Conservation (phyloP, 306 rosid genomes). For the Chamaecrista fasciculata region DNA sequence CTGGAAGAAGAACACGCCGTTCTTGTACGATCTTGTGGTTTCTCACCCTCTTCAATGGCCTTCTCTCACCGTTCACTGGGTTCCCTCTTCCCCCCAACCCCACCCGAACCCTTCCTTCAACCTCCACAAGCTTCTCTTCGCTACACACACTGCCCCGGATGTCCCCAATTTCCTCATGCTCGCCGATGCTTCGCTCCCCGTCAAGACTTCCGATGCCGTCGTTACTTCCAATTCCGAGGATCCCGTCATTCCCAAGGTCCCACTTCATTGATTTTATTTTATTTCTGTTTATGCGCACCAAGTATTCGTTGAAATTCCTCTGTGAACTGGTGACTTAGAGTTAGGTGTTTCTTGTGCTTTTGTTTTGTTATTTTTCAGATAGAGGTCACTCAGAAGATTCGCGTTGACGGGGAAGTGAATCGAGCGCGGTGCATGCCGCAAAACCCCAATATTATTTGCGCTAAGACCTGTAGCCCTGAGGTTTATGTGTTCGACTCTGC, state of each 20-base stretch:
- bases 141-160: conserved; percentile 75
- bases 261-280: neutral
- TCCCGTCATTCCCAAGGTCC: conserved; percentile 62
- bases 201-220: conserved; percentile 31
- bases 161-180: conserved; percentile 74
- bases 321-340: too few relatives aligned
- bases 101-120: conserved; percentile 52
- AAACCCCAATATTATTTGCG: conserved; percentile 56
- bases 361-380: conserved; percentile 38
- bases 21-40: conserved; percentile 68
- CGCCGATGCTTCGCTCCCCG: conserved; percentile 66
- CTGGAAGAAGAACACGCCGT: conserved; percentile 85
- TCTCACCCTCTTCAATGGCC: conserved; percentile 93
- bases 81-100: conserved; percentile 43
- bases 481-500: conserved; percentile 70
- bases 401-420: conserved; percentile 90
- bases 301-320: conserved; percentile 43
- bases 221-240: conserved; percentile 26
- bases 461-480: conserved; percentile 75
- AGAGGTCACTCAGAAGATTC: conserved; percentile 61
- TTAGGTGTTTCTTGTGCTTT: neutral
- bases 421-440: conserved; percentile 90
- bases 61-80: conserved; percentile 86
- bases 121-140: conserved; percentile 64
- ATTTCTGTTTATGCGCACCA: conserved; percentile 8